Percentiles rank a stretch among this genome's conserved stretches.
Conservation (phyloP, 2,329 filamentous ascomycete genomes). For the Diplodia seriata region DNA sequence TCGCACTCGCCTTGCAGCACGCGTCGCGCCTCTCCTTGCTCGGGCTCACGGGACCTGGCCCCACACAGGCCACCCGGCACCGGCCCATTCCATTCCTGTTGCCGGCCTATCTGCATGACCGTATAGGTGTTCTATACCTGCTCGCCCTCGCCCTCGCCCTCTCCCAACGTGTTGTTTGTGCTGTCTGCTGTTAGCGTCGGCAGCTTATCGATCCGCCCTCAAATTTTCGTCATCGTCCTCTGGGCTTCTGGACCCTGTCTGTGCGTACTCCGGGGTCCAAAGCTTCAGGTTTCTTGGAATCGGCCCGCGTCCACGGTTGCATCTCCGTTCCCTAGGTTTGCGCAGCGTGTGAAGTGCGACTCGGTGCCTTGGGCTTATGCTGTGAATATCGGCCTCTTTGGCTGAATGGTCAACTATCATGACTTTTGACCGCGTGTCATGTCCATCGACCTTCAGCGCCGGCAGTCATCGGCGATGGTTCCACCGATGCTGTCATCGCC, state of each 20-base stretch:
- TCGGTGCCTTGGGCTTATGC: too few species aligned
- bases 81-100: conserved; percentile 17
- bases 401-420: too few species aligned
- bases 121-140: conserved; percentile 7
- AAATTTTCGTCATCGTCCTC: conserved; percentile 2
- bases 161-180: background rate
- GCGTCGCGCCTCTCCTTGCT: conserved; percentile 32
- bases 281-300: background rate
- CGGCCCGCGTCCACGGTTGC: background rate
- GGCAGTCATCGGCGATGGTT: background rate
- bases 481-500: background rate
- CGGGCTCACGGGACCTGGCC: conserved; percentile 20
- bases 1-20: conserved; percentile 31
- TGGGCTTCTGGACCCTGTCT: background rate
- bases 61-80: conserved; percentile 18
- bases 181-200: background rate
- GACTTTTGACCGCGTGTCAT: too few species aligned
- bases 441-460: background rate
- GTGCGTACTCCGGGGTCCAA: background rate
- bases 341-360: background rate
- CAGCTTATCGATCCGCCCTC: conserved; percentile 11
- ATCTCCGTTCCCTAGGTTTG: too few species aligned
- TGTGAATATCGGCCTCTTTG: too few species aligned
- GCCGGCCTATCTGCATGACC: background rate
- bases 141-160: background rate